Evolutionary conservation across 176 grass and related monocot species (phyloP).

Genomic region (Elaeis guineensis): DNA sequence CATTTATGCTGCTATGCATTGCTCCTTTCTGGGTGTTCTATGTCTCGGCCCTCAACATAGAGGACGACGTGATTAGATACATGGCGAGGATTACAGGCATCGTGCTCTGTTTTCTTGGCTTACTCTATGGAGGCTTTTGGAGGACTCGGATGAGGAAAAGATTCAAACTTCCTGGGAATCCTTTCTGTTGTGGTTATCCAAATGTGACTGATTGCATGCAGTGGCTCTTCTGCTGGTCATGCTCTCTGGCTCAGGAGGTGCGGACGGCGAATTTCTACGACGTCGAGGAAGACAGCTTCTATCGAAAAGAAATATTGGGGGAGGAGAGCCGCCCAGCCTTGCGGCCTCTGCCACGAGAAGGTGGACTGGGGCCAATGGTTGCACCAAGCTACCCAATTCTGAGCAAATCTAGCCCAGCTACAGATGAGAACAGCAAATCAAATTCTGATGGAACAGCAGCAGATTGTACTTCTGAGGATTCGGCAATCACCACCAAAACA

Average conservation of each 20-base stretch:
- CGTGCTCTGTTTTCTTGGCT: not conserved
- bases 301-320: not conserved
- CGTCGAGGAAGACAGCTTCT: slow-evolving; percentile 24
- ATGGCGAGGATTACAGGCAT: slow-evolving; percentile 26
- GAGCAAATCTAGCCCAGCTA: too few species aligned
- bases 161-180: not conserved
- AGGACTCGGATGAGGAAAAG: slow-evolving; percentile 11
- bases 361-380: not conserved
- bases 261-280: slow-evolving; percentile 51
- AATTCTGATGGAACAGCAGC: too few species aligned
- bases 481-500: too few species aligned
- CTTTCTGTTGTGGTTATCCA: not conserved
- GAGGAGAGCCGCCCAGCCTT: slow-evolving; percentile 3
- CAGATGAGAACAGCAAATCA: too few species aligned
- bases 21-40: slow-evolving; percentile 56
- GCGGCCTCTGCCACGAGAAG: slow-evolving; percentile 38
- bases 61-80: slow-evolving; percentile 21
- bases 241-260: slow-evolving; percentile 65
- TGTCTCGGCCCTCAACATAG: slow-evolving; percentile 38
- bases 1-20: slow-evolving; percentile 51
- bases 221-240: slow-evolving; percentile 27
- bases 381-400: not conserved
- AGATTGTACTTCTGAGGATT: too few species aligned
- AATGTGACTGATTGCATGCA: not conserved
- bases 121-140: slow-evolving; percentile 13